phyloP scores from a whole-genome alignment of 73 alveolate genomes.

The Effrenium voratum region DNA sequence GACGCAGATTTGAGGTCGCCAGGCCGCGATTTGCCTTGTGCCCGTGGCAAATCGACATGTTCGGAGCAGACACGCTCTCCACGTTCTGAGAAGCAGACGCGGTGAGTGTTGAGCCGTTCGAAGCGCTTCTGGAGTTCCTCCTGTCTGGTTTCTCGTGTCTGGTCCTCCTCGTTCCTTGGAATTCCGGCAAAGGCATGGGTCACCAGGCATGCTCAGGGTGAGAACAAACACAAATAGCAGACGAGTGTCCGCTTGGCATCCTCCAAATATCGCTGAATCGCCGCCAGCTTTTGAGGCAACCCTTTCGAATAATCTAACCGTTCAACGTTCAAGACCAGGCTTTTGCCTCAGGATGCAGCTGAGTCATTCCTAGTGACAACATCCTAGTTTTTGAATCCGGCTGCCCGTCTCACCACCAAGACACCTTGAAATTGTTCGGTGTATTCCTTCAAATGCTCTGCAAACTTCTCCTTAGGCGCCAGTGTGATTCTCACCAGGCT shows the following conservation, averaged over 20 bases:
- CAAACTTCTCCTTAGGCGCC: conserved; percentile 60
- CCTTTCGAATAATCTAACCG: conserved; percentile 90
- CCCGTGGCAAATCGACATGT: neutral
- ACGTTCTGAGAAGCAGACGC: neutral
- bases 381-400: neutral
- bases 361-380: neutral
- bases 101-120: conserved; percentile 54
- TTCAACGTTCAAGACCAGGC: conserved; percentile 80
- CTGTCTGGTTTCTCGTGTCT: neutral
- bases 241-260: conserved; percentile 53
- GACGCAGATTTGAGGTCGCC: conserved; percentile 34
- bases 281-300: conserved; percentile 82
- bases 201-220: neutral
- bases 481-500: no score
- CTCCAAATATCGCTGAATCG: conserved; percentile 73
- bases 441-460: conserved; percentile 63
- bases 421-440: conserved; percentile 74
- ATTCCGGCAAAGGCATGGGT: no score
- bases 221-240: neutral
- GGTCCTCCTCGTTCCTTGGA: conserved; percentile 16
- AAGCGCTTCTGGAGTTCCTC: conserved; percentile 61
- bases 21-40: conserved; percentile 27
- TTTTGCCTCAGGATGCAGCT: conserved; percentile 16
- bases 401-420: neutral
- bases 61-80: neutral